Percentiles rank a stretch among this genome's conserved stretches.
Conservation (phyloP, 108 stramenopile species). For the Nitzschia sp. region DNA sequence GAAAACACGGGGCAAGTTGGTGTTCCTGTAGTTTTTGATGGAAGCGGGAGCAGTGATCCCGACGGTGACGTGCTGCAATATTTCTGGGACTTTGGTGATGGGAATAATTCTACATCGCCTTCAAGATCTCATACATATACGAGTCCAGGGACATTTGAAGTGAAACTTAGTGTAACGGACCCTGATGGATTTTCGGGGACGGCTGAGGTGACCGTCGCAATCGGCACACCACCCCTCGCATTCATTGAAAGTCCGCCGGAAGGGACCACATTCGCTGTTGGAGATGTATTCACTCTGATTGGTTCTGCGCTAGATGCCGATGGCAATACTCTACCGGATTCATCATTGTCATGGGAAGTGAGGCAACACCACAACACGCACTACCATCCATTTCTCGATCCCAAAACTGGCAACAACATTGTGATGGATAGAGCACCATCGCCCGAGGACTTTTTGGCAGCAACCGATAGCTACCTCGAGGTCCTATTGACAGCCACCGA, state of each 20-base stretch:
- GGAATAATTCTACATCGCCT: neutral
- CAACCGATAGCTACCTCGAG: slow-evolving; percentile 35
- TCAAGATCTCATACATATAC: neutral
- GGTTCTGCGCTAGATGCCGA: slow-evolving; percentile 21
- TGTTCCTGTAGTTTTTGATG: slow-evolving; percentile 31
- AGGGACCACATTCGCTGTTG: slow-evolving; percentile 28
- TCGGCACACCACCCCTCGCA: neutral
- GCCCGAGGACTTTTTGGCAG: slow-evolving; percentile 42
- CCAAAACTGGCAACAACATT: neutral
- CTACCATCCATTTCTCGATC: neutral
- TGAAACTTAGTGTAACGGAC: neutral
- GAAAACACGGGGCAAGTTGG: neutral
- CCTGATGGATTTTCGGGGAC: neutral
- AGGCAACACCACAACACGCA: neutral
- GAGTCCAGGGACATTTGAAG: neutral
- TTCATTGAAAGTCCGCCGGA: slow-evolving; percentile 10
- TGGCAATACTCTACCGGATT: slow-evolving; percentile 9
- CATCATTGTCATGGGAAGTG: neutral
- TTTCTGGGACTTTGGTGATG: neutral
- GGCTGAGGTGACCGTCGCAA: neutral
- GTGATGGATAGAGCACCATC: slow-evolving; percentile 19
- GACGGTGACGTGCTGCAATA: neutral
- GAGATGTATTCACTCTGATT: slow-evolving; percentile 20
- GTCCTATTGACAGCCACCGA: slow-evolving; percentile 30
- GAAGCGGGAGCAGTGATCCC: slow-evolving; percentile 22